Evolutionary conservation across 192 early-diverging fungal genomes (phyloP).

Genomic region (Coemansia sp.): DNA sequence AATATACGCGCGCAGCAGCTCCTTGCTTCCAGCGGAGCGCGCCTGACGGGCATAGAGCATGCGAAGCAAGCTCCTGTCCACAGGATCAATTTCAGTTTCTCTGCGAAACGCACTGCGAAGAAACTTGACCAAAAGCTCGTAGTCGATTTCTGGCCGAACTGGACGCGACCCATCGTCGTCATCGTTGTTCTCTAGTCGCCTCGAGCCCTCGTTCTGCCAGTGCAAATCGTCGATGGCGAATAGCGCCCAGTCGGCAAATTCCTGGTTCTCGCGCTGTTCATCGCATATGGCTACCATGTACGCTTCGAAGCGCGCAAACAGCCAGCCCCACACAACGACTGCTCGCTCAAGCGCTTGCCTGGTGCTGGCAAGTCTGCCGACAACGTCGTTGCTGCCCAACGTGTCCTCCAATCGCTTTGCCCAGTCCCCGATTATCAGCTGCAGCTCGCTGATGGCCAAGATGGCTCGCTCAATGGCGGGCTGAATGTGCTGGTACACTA

Average conservation of each 20-base stretch:
- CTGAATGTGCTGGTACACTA: conserved; percentile 36
- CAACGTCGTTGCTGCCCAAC: not conserved
- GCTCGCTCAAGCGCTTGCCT: conserved; percentile 16
- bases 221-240: conserved; percentile 37
- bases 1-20: not conserved
- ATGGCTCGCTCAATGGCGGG: conserved; percentile 39
- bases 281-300: conserved; percentile 20
- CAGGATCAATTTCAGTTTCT: not conserved
- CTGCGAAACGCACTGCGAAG: conserved; percentile 33
- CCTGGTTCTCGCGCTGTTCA: conserved; percentile 46
- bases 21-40: not conserved
- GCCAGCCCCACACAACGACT: conserved; percentile 33
- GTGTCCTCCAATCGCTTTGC: not conserved
- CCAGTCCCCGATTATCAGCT: conserved; percentile 12
- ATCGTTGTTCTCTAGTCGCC: conserved; percentile 16
- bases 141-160: conserved; percentile 35
- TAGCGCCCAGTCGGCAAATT: conserved; percentile 48
- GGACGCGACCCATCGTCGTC: conserved; percentile 40
- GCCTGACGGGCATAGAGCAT: not conserved
- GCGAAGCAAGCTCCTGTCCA: not conserved
- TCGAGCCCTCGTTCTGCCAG: conserved; percentile 48
- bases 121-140: conserved; percentile 31
- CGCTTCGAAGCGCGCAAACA: conserved; percentile 30
- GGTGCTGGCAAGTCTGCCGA: not conserved
- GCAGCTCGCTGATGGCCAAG: conserved; percentile 18